Base-by-base conservation (phyloP, 2,329 filamentous ascomycete genomes). In the Xylariaceae sp. region DNA sequence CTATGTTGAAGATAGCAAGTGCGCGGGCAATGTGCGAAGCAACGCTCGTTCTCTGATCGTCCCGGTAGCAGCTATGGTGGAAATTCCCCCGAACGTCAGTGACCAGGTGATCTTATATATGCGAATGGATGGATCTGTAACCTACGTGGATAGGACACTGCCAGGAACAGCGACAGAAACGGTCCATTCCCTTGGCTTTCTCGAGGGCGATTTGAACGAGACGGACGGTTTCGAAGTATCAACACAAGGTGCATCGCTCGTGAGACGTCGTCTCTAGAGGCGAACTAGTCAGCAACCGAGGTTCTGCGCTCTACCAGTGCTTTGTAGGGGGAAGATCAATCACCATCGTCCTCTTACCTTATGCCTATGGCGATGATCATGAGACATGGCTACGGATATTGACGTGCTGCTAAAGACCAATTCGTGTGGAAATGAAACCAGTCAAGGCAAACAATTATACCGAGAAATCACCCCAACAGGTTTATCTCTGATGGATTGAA, bases 1-100 rank as follows among this genome's bases (percentile, higher is more conserved):
- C 91, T 65, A 96, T 82, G 68, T 84, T 88, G 75, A 94, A 95
- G 63, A 95, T 87, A 62, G 89, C 88, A 55, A 91, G 82, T 39
- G 90, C 89, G 56, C 91, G 88, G 4, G 90, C 90, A 56, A 96
- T 86, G 64, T 88, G 86, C 6, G 86, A 89, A 1, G 87, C 88
- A 52, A 89, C 79, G 52, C 82, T 80, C 42, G 88, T 90, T 71
- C 90, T 88, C 70, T 90, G 86, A 61, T 95, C 90, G 63, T 87
- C 84, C 8, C 87, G 88, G 59, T 84, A 79, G 44, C 87, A 85
- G 71, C 88, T 92, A 66, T 53, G 48, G 30, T n/a, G 34, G 53
- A 49, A 5, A 23, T 18, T 8, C 11, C 47, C 23, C 17, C 8
- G 7, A 49, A 44, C n/a, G 18, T 58, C 4, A 65, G 65, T 8